Evolutionary conservation across 1,284 basidiomycete species (phyloP).

Genomic region (Takashimella tepidaria): DNA sequence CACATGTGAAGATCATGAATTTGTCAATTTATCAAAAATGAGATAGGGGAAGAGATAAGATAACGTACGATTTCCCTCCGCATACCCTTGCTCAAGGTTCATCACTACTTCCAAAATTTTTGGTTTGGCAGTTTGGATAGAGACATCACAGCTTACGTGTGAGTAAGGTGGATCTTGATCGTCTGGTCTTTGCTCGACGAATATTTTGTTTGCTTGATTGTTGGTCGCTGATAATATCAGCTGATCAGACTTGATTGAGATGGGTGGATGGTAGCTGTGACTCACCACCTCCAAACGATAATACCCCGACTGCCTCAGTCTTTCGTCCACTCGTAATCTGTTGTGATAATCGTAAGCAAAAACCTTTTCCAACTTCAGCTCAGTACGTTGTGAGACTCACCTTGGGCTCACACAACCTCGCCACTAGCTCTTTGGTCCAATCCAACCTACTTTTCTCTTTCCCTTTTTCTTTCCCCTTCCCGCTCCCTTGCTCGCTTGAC

Average conservation of each 20-base stretch:
- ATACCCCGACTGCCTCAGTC: constrained; percentile 82
- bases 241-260: no score
- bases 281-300: constrained; percentile 74
- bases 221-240: constrained; percentile 56
- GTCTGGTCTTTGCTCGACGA: constrained; percentile 27
- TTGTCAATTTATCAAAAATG: no score
- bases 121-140: constrained; percentile 69
- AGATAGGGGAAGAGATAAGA: no score
- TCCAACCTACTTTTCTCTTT: constrained; percentile 68
- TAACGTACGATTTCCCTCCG: constrained; percentile 39
- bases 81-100: constrained; percentile 54
- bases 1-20: no score
- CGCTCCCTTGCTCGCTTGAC: constrained; percentile 50
- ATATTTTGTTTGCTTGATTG: constrained; percentile 59
- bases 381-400: constrained; percentile 45
- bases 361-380: constrained; percentile 4
- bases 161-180: constrained; percentile 55
- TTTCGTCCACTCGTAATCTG: constrained; percentile 85
- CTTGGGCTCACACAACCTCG: constrained; percentile 83
- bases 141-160: constrained; percentile 69
- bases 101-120: constrained; percentile 70
- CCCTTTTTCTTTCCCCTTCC: constrained; percentile 54
- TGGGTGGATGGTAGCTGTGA: neutral
- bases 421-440: constrained; percentile 77
- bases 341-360: neutral